Evolutionary conservation across 2,329 filamentous ascomycete species (phyloP).

Genomic region (Berkeleyomyces basicola): DNA sequence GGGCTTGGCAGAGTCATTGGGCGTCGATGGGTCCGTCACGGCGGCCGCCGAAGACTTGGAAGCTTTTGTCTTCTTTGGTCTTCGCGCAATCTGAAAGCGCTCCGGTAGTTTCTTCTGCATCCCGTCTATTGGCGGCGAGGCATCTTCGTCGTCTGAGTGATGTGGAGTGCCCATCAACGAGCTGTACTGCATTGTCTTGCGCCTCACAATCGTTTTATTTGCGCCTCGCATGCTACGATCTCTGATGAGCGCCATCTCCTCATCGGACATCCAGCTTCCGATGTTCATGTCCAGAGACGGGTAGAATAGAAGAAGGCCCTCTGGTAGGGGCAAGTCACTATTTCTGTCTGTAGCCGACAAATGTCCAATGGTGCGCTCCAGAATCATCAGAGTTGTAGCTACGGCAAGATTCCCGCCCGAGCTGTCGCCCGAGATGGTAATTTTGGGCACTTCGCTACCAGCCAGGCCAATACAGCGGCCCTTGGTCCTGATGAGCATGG

Average conservation of each 20-base stretch:
- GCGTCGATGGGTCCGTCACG: not conserved
- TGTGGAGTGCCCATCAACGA: slow-evolving; percentile 70
- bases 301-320: slow-evolving; percentile 73
- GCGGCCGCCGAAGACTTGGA: not conserved
- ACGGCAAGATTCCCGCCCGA: slow-evolving; percentile 36
- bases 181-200: slow-evolving; percentile 81
- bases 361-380: slow-evolving; percentile 46
- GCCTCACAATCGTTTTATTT: slow-evolving; percentile 59
- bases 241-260: slow-evolving; percentile 87
- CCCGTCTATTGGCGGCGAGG: not conserved
- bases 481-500: slow-evolving; percentile 23
- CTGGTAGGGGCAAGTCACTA: slow-evolving; percentile 51
- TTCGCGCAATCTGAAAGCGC: not conserved
- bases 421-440: slow-evolving; percentile 32
- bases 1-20: not conserved
- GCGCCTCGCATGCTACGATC: slow-evolving; percentile 63
- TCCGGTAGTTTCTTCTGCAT: slow-evolving; percentile 3
- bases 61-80: slow-evolving; percentile 13
- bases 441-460: slow-evolving; percentile 22
- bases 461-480: slow-evolving; percentile 30
- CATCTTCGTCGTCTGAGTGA: slow-evolving; percentile 58
- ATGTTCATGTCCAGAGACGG: slow-evolving; percentile 93
- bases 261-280: slow-evolving; percentile 97
- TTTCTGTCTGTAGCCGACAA: slow-evolving; percentile 21
- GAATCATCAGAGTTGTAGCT: slow-evolving; percentile 71